Conservation (phyloP, 345 rosid genomes). For the Eucalyptus regnans region DNA sequence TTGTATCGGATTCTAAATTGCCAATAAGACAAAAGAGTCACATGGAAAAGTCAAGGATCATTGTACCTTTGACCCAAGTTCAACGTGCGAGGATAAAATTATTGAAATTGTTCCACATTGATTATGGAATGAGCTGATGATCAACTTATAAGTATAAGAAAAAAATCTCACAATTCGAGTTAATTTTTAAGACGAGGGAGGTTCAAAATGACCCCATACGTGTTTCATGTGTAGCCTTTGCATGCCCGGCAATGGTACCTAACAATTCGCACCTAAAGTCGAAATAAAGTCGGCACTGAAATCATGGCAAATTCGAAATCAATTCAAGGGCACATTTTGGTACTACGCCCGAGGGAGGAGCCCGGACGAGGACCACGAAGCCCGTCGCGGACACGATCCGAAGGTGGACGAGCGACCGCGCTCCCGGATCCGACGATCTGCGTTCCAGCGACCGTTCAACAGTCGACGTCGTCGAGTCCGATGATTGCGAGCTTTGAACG, state of each 20-base stretch:
- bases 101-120: accelerated
- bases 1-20: accelerated
- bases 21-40: no score
- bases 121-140: no score
- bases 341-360: background rate
- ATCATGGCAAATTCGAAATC: background rate
- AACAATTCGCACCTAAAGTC: background rate
- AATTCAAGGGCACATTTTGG: background rate
- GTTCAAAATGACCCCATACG: accelerated
- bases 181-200: accelerated
- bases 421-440: background rate
- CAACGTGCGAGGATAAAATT: no score
- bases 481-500: background rate
- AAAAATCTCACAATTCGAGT: accelerated
- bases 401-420: background rate
- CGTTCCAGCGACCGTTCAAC: background rate
- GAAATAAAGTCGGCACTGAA: background rate
- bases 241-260: accelerated
- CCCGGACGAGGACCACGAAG: no score
- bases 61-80: no score
- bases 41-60: accelerated
- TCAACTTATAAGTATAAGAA: no score
- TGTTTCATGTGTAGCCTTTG: background rate
- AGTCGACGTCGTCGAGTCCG: background rate
- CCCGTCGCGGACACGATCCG: background rate